Evolutionary conservation across 73 alveolate species (phyloP).

Genomic region (Blepharisma japonicum): DNA sequence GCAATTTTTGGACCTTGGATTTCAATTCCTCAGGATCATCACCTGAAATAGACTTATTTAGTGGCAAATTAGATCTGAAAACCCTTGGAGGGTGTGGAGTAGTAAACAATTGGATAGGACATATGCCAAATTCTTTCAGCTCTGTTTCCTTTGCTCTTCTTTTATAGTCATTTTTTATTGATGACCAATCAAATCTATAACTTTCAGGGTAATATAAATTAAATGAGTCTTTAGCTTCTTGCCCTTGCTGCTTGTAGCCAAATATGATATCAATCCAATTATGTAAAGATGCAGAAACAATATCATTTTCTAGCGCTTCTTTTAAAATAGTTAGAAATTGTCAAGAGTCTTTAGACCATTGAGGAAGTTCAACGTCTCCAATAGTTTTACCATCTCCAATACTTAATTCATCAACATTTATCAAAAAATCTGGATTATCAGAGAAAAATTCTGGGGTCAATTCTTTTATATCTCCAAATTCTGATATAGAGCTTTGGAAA

Average conservation of each 20-base stretch:
- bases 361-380: conserved; percentile 68
- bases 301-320: conserved; percentile 63
- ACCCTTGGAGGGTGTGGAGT: not conserved
- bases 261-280: conserved; percentile 86
- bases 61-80: not conserved
- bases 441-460: conserved; percentile 93
- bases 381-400: conserved; percentile 68
- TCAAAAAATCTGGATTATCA: conserved; percentile 77
- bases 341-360: conserved; percentile 50
- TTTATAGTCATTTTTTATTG: not conserved
- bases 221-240: conserved; percentile 60
- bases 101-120: not conserved
- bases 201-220: conserved; percentile 55
- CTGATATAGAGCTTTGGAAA: conserved; percentile 57
- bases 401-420: conserved; percentile 65
- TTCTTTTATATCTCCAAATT: conserved; percentile 90
- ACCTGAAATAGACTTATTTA: not conserved
- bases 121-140: conserved; percentile 14
- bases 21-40: not conserved
- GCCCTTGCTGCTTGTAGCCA: conserved; percentile 74
- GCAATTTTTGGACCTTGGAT: not conserved
- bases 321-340: conserved; percentile 58
- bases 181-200: not conserved
- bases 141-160: not conserved
- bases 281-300: conserved; percentile 63